Base-by-base conservation (phyloP, 2,329 filamentous ascomycete species). In the Colletotrichum australisinense region DNA sequence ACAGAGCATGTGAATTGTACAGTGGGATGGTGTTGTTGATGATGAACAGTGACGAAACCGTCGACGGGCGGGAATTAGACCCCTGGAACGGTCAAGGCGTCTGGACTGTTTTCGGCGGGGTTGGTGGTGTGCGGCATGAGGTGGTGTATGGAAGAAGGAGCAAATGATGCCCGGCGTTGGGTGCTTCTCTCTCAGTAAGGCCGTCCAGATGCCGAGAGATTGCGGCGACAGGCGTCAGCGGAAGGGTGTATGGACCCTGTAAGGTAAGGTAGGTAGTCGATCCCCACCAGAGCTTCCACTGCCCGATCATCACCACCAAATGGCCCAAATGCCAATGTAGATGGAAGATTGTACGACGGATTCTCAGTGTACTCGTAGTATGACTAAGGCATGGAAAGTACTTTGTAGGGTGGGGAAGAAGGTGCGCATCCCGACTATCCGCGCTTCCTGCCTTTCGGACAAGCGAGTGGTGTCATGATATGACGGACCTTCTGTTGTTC, bases 131-230 rank as follows among this genome's bases (percentile, higher is more conserved):
- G 16, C 32, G 19, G 28, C 46, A 56, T 60, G 55, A 49, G 19
- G 42, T 49, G 42, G 42, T 49, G 42, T 19, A 7, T 49, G 19
- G 19, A 19, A 49, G 42, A 49, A n/a, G 42, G 55, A 67, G 63
- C 63, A 26, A 55, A 59, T 24, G 12, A 6, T 30, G 26, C 42
- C 19, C 63, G 42, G 38, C 42, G 28, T 58, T 62, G 32, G 8
- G 56, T 68, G 53, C 57, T 58, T 11, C 53, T 30, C 6, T 64
- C 26, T 24, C 60, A 28, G 59, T 57, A 32, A 35, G 66, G 63
- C 30, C 53, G 32, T 65, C 14, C 32, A 56, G 60, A 57, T 73
- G 70, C 70, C 70, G 60, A 73, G 70, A 70, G 67, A 70, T 73
- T 49, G 67, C 70, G 56, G 60, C 70, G 32, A 52, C 32, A 5